A percentile compares a stretch with the other conserved stretches of the same genome.
phyloP scores from a whole-genome alignment of 2,329 filamentous ascomycete species.

The Fusarium udum region DNA sequence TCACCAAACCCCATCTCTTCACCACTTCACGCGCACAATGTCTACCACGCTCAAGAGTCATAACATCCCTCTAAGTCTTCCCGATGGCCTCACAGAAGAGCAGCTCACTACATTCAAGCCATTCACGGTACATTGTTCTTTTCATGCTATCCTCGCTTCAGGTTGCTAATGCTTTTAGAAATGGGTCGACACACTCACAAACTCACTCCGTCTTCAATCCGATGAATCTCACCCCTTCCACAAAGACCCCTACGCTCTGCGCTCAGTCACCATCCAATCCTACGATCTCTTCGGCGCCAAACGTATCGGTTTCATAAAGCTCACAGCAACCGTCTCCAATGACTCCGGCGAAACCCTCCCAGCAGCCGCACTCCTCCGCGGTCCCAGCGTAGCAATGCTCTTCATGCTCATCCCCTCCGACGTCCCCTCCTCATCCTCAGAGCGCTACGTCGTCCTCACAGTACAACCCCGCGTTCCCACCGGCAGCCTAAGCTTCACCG shows the following conservation, averaged over 20 bases:
- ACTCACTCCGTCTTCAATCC: constrained; percentile 58
- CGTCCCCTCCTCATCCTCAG: constrained; percentile 47
- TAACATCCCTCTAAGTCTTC: constrained; percentile 55
- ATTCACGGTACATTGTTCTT: constrained; percentile 54
- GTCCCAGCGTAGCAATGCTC: constrained; percentile 69
- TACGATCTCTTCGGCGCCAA: constrained; percentile 60
- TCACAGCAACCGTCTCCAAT: constrained; percentile 60
- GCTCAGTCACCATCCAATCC: constrained; percentile 61
- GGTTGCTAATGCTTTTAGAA: constrained; percentile 46
- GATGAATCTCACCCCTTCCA: constrained; percentile 61
- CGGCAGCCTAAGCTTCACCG: constrained; percentile 63
- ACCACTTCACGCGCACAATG: constrained; percentile 25
- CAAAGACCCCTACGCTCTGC: constrained; percentile 61
- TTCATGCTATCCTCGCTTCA: neutral
- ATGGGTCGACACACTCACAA: constrained; percentile 60
- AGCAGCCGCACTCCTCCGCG: constrained; percentile 65
- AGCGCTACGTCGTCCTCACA: constrained; percentile 67
- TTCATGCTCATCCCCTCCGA: constrained; percentile 66
- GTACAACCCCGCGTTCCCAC: constrained; percentile 67
- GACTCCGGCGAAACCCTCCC: constrained; percentile 59
- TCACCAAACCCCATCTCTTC: neutral
- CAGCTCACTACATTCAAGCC: constrained; percentile 59
- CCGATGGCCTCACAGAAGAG: constrained; percentile 55
- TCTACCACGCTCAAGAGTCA: constrained; percentile 39
- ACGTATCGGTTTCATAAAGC: constrained; percentile 66